A percentile compares a stretch with the other conserved stretches of the same genome.
These are phyloP conservation scores for Globisporangium lucens DNA, from an alignment of 352 stramenopile species.

Conservation along the genomic window DNA sequence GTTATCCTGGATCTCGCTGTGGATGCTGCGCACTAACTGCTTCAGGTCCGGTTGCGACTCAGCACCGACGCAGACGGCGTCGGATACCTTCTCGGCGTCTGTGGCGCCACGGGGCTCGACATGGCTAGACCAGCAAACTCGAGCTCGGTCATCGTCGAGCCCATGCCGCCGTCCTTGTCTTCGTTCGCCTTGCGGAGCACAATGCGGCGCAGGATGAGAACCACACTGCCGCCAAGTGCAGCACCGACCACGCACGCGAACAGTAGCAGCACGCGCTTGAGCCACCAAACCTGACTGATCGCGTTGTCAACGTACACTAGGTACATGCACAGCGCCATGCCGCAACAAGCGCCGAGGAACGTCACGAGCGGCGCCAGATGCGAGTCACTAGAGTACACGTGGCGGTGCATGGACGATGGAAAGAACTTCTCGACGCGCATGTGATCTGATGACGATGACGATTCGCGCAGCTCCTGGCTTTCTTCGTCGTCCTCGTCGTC, in stretches of 20 bases:
- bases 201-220: constrained; percentile 17
- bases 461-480: constrained; percentile 17
- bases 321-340: constrained; percentile 28
- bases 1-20: constrained; percentile 49
- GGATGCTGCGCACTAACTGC: constrained; percentile 27
- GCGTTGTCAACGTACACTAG: constrained; percentile 26
- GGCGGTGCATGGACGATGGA: constrained; percentile 23
- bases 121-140: constrained; percentile 34
- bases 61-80: constrained; percentile 28
- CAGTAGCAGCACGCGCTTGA: constrained; percentile 36
- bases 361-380: constrained; percentile 24
- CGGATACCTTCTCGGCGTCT: constrained; percentile 34
- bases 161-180: constrained; percentile 17
- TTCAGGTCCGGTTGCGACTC: constrained; percentile 31
- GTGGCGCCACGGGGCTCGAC: constrained; percentile 28
- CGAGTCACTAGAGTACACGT: constrained; percentile 32
- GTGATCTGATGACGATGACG: background rate
- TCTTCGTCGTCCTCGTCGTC: constrained; percentile 37
- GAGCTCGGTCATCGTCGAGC: constrained; percentile 37
- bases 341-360: too few relatives aligned
- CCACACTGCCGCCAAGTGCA: constrained; percentile 25
- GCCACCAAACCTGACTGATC: constrained; percentile 29
- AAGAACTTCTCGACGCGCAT: constrained; percentile 39
- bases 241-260: constrained; percentile 23
- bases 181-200: constrained; percentile 14